These are phyloP conservation scores for Leishmania braziliensis DNA, from an alignment of 208 protist species.

Conservation along the genomic window DNA sequence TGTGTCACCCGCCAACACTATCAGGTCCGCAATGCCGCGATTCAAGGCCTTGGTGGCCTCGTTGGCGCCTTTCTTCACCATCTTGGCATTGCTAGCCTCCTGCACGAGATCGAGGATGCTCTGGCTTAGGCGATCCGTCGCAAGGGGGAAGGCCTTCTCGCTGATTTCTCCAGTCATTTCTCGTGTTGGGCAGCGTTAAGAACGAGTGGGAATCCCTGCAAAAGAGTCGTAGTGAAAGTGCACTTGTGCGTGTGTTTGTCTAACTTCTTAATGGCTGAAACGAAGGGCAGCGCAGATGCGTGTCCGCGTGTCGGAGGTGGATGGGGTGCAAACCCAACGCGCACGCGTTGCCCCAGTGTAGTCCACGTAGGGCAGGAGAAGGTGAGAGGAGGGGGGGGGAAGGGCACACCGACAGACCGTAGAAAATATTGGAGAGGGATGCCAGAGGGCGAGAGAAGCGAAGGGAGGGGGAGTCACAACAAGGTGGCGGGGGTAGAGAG, in stretches of 20 bases:
- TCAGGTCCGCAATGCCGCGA: slow-evolving; percentile 98
- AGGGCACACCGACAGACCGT: slow-evolving; percentile 4
- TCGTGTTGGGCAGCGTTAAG: slow-evolving; percentile 21
- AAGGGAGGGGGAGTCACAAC: neutral
- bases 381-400: slow-evolving; percentile 10
- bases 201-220: neutral
- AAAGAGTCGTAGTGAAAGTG: neutral
- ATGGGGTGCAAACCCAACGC: neutral
- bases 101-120: slow-evolving; percentile 98
- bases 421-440: neutral
- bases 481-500: neutral
- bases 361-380: slow-evolving; percentile 12
- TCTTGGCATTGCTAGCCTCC: slow-evolving; percentile 98
- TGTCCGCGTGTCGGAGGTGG: neutral
- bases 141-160: slow-evolving; percentile 99
- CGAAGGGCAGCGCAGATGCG: neutral
- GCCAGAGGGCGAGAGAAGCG: neutral
- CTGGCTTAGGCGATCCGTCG: slow-evolving; percentile 94
- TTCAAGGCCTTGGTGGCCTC: slow-evolving; percentile 99
- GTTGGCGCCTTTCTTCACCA: slow-evolving; percentile 99
- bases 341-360: neutral
- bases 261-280: neutral
- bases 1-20: slow-evolving; percentile 99
- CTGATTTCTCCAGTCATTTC: slow-evolving; percentile 92
- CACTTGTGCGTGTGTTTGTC: neutral